Evolutionary conservation across 352 stramenopile species (phyloP), one percentile per base, ranked within the genome.

Genomic region (Pythium aquatile): DNA sequence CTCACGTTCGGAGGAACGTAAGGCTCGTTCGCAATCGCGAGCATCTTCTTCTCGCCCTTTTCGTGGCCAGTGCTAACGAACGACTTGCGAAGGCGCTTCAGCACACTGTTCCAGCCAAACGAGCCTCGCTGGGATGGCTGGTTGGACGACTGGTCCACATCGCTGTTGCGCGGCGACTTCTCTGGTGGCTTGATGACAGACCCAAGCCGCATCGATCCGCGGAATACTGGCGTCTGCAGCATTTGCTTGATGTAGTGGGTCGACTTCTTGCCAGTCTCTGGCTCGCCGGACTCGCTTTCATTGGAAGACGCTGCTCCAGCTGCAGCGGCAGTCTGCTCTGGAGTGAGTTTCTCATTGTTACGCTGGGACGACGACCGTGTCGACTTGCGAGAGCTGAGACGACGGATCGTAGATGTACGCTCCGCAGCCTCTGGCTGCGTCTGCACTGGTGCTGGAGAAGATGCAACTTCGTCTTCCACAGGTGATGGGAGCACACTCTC

Each of bases 171-270:
- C 17, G 78, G 68, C 14, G 78, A 64, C 65, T 87, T 87, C 66
- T 84, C 75, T 33, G 75, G 75, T 3, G 77, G 63, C 57, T 79
- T 80, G 69, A 94, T 94, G 51, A 94, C 79, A 0, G 83, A 88
- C 3, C 85, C 83, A 4, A 92, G 68, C 13, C 83, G 80, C 78
- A 92, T 92, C 16, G 84, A 80, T 9, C 77, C 80, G 63, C 90
- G 89, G 64, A 93, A 93, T 52, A 93, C 85, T 30, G 86, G 86
- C 7, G 86, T 91, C 64, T 92, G 83, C 30, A 95, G 69, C 51
- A 95, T 85, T 42, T 91, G 87, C 69, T 92, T 92, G 57, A 95
- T 86, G 74, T 94, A 95, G 53, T 87, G 76, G 4, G 67, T 69
- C 30, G 84, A 95, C 64, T 91, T 93, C 37, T 81, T 75, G 17